Conservation (phyloP, 176 grass and related monocot species). For the Eleusine indica region DNA sequence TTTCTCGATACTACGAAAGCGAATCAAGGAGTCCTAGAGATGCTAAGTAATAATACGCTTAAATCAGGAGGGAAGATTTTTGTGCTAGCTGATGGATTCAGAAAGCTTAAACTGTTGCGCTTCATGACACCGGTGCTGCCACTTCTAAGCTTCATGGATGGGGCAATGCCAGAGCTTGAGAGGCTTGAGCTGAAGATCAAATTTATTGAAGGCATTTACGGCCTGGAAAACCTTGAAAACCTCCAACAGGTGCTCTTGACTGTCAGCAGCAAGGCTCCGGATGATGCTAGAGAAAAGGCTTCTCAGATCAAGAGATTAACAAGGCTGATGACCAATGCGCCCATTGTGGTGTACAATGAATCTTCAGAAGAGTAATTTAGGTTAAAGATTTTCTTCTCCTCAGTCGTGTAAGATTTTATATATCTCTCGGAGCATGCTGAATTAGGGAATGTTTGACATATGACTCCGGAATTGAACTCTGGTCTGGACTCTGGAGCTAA, state of each 20-base stretch:
- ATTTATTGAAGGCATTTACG: background rate
- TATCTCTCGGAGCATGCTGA: too few relatives aligned
- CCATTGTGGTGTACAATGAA: slow-evolving; percentile 27
- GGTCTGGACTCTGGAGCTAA: too few relatives aligned
- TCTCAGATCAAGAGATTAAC: background rate
- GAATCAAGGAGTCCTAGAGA: background rate
- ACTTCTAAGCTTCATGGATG: slow-evolving; percentile 12
- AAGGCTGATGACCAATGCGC: background rate
- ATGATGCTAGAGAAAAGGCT: background rate
- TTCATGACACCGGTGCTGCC: background rate
- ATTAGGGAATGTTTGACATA: too few relatives aligned
- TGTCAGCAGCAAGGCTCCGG: background rate
- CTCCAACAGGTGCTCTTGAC: slow-evolving; percentile 21
- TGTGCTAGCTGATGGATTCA: background rate
- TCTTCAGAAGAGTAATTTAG: background rate
- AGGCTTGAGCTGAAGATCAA: slow-evolving; percentile 25
- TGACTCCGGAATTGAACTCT: too few relatives aligned
- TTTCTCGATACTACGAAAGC: background rate
- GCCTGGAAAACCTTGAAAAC: slow-evolving; percentile 25
- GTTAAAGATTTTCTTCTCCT: too few relatives aligned
- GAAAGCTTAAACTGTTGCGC: slow-evolving; percentile 27
- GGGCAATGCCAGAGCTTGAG: slow-evolving; percentile 23
- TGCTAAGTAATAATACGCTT: background rate
- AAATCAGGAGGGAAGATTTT: background rate
- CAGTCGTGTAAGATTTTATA: too few relatives aligned